Evolutionary conservation across 176 grass and related monocot species (phyloP), one percentile per base, ranked within the genome.

Genomic region (Hordeum vulgare): DNA sequence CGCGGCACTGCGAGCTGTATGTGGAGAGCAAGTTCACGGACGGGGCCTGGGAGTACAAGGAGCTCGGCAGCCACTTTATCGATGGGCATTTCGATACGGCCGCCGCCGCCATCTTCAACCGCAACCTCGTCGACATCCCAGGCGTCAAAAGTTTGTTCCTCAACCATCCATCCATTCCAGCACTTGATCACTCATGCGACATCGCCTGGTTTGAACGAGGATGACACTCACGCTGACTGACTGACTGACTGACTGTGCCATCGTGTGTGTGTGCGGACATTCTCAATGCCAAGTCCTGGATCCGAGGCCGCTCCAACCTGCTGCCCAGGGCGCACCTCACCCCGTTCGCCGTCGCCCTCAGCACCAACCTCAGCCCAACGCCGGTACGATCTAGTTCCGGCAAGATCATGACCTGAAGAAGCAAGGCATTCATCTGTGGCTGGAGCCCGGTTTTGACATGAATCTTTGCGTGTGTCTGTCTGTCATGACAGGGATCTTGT

Each of bases 1-100:
- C 89, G 13, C 77, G 96, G 33, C 93, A 98, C 85, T 77, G 66
- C 59, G 93, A 98, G 81, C 81, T 98, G 69, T 95, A 94, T 74
- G 74, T 93, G 75, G 96, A 98, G 85, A 69, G 86, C 37, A 64
- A 61, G 1, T 98, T 86, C 91, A 84, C 37, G 80, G 40, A 87
- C 21, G 83, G 86, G 25, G 92, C 76, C 71, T 90, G 89, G 91
- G 54, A 83, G 90, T 95, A 92, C 35, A 85, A 95, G 87, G 81
- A 89, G 27, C 61, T 98, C 18, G 96, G 89, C 7, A 49, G 59
- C 21, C 58, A 93, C 83, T 90, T 86, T 18, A 81, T 80, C 71
- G 84, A 89, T 54, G 74, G 44, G 69, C 76, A 67, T 27, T 41
- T 66, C 1, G 35, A 20, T 7, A 66, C 74, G 0, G 96, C 93